phyloP scores from a whole-genome alignment of 2,329 filamentous ascomycete genomes.

The Penicillium sp. region DNA sequence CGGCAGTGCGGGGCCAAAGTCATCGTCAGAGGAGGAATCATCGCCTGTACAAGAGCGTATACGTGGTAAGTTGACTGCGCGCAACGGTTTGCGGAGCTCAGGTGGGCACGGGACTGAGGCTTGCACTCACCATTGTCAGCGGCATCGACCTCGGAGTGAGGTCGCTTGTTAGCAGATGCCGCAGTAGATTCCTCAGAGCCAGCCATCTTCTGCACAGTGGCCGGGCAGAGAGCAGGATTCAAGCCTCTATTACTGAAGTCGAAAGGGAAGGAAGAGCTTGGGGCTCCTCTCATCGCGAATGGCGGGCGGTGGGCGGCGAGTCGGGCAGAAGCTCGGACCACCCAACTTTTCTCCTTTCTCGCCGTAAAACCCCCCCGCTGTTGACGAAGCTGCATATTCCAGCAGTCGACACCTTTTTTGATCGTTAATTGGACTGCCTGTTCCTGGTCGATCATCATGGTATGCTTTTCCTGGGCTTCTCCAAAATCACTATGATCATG shows the following conservation, averaged over 20 bases:
- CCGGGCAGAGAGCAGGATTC: background rate
- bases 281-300: conserved; percentile 12
- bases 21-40: conserved; percentile 73
- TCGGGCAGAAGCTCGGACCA: conserved; percentile 28
- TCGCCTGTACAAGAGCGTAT: conserved; percentile 22
- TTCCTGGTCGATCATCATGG: conserved; percentile 33
- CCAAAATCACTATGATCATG: background rate
- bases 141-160: conserved; percentile 57
- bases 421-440: conserved; percentile 22
- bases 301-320: conserved; percentile 25
- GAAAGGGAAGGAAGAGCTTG: conserved; percentile 13
- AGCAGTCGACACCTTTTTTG: conserved; percentile 26
- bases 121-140: conserved; percentile 39
- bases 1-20: conserved; percentile 90
- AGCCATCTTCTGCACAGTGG: conserved; percentile 26
- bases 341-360: conserved; percentile 32
- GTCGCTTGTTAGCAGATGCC: conserved; percentile 54
- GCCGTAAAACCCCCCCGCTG: conserved; percentile 25
- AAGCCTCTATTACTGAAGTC: background rate
- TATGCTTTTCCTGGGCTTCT: conserved; percentile 13
- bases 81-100: conserved; percentile 15
- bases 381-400: conserved; percentile 26
- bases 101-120: background rate
- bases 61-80: conserved; percentile 14
- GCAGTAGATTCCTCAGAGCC: conserved; percentile 26